Conservation (phyloP, 257 asterid species). For the Solanum pimpinellifolium region DNA sequence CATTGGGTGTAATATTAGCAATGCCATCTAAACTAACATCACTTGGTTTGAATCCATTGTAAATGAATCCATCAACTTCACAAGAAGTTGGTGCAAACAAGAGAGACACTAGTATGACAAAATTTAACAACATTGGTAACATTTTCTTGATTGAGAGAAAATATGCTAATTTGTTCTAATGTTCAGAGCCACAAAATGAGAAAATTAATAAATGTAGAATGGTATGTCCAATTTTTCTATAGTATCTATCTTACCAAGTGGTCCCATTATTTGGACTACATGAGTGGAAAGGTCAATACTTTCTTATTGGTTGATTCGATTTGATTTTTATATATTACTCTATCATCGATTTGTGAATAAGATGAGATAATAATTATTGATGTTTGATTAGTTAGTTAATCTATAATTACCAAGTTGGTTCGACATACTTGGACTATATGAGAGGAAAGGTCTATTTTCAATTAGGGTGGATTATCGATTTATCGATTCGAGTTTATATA, state of each 20-base stretch:
- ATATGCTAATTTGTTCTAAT: background rate
- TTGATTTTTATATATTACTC: background rate
- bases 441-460: background rate
- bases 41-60: constrained; percentile 35
- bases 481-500: background rate
- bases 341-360: background rate
- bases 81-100: background rate
- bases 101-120: background rate
- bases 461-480: background rate
- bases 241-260: background rate
- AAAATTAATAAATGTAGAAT: too few relatives aligned
- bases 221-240: too few relatives aligned
- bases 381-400: background rate
- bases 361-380: background rate
- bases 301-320: background rate
- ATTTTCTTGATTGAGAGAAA: background rate
- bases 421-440: background rate
- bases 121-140: constrained; percentile 22
- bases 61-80: constrained; percentile 16
- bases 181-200: background rate
- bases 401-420: background rate
- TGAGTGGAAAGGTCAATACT: background rate
- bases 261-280: background rate
- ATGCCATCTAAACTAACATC: constrained; percentile 43
- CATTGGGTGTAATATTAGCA: constrained; percentile 28